Percentiles rank a stretch among this genome's conserved stretches.
Conservation (phyloP, 2,329 filamentous ascomycete species). For the Fusarium sublunatum region DNA sequence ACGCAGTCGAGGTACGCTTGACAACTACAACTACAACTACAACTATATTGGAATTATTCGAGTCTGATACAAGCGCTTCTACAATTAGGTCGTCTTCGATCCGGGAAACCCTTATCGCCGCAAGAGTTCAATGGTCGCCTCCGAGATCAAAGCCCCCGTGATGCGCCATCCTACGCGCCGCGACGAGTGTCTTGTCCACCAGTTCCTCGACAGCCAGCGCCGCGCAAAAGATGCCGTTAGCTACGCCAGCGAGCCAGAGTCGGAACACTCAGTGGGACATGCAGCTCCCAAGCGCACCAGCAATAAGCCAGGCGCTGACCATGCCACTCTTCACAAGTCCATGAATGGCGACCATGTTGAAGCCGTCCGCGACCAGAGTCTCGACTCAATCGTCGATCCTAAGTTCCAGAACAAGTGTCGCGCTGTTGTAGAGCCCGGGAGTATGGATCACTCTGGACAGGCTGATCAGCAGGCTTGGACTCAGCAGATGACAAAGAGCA, state of each 20-base stretch:
- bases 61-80: constrained; percentile 13
- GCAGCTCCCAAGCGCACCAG: constrained; percentile 40
- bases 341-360: constrained; percentile 31
- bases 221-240: constrained; percentile 47
- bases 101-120: constrained; percentile 69
- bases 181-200: constrained; percentile 73
- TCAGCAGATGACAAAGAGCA: constrained; percentile 57
- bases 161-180: constrained; percentile 45
- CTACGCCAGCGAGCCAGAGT: constrained; percentile 45
- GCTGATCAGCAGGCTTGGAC: constrained; percentile 68
- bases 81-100: constrained; percentile 69
- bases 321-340: constrained; percentile 19
- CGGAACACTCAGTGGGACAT: constrained; percentile 47
- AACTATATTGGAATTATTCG: neutral
- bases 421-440: constrained; percentile 54
- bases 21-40: neutral
- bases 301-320: constrained; percentile 24
- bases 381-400: constrained; percentile 41
- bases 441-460: constrained; percentile 62
- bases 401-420: constrained; percentile 42
- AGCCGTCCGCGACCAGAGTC: constrained; percentile 25
- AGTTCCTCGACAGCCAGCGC: constrained; percentile 70
- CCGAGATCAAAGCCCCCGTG: constrained; percentile 57
- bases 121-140: constrained; percentile 72
- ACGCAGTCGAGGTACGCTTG: constrained; percentile 61